Evolutionary conservation across 768 basidiomycete genomes (phyloP).

Genomic region (Terana coerulea): DNA sequence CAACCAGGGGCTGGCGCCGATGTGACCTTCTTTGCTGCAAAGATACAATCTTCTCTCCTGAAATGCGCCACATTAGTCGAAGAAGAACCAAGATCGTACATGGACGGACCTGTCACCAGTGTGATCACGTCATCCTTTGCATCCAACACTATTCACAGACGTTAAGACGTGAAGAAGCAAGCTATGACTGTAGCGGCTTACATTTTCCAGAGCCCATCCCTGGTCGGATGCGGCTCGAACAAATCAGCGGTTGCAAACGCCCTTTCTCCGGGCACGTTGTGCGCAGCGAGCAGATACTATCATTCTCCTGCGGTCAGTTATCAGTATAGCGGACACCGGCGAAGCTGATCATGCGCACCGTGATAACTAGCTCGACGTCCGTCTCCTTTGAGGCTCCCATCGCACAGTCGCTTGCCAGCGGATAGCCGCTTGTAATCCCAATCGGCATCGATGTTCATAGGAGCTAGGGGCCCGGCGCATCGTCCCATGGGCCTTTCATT

Average conservation of each 20-base stretch:
- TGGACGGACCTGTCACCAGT: conserved; percentile 11
- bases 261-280: conserved; percentile 10
- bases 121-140: conserved; percentile 43
- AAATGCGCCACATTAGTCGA: not conserved
- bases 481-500: not conserved
- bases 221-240: conserved; percentile 12
- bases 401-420: not conserved
- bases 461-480: not conserved
- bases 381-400: conserved; percentile 15
- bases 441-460: conserved; percentile 2
- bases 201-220: conserved; percentile 13
- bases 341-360: not conserved
- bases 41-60: conserved; percentile 14
- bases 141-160: conserved; percentile 22
- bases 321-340: conserved; percentile 10
- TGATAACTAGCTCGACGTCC: conserved; percentile 11
- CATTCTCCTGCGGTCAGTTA: not conserved
- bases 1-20: conserved; percentile 12
- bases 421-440: conserved; percentile 11
- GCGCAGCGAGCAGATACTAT: conserved; percentile 1
- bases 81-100: not conserved
- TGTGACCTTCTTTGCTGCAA: conserved; percentile 11
- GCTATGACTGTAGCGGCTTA: too few relatives aligned
- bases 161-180: too few relatives aligned
- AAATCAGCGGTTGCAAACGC: conserved; percentile 14